Evolutionary conservation across 352 stramenopile genomes (phyloP).

Genomic region (Phytophthora syringae): DNA sequence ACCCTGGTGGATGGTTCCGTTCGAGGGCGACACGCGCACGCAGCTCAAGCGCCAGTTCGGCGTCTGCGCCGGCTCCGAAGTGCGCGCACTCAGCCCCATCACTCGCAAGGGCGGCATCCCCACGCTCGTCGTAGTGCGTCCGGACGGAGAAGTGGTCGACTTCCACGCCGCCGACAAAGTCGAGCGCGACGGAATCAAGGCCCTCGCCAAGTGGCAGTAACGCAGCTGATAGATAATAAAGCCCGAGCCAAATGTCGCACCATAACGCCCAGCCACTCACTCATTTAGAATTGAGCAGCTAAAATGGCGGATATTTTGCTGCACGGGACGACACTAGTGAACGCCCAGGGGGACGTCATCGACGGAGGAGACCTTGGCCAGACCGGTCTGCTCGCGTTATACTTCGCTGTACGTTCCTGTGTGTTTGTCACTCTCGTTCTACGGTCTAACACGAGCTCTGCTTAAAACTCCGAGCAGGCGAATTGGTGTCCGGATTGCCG

Average conservation of each 20-base stretch:
- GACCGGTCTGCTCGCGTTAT: slow-evolving; percentile 60
- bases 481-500: slow-evolving; percentile 85
- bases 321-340: slow-evolving; percentile 55
- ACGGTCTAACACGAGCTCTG: slow-evolving; percentile 5
- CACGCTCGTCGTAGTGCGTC: slow-evolving; percentile 72
- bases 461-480: slow-evolving; percentile 50
- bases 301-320: slow-evolving; percentile 53
- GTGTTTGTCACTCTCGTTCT: background rate
- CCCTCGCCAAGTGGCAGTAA: slow-evolving; percentile 51
- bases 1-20: slow-evolving; percentile 79
- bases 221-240: background rate
- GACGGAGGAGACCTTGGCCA: slow-evolving; percentile 41
- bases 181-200: slow-evolving; percentile 54
- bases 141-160: slow-evolving; percentile 71
- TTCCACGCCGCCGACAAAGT: slow-evolving; percentile 68
- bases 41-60: slow-evolving; percentile 86
- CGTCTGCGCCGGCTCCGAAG: slow-evolving; percentile 75
- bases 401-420: slow-evolving; percentile 60
- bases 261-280: too few species aligned
- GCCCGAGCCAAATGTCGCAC: too few species aligned
- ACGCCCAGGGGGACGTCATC: slow-evolving; percentile 56
- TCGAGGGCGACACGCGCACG: slow-evolving; percentile 61
- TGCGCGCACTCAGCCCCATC: slow-evolving; percentile 55
- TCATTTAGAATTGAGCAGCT: too few species aligned
- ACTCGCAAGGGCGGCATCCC: slow-evolving; percentile 77